Conservation (phyloP, 2,329 filamentous ascomycete genomes). For the Sporothrix globosa region DNA sequence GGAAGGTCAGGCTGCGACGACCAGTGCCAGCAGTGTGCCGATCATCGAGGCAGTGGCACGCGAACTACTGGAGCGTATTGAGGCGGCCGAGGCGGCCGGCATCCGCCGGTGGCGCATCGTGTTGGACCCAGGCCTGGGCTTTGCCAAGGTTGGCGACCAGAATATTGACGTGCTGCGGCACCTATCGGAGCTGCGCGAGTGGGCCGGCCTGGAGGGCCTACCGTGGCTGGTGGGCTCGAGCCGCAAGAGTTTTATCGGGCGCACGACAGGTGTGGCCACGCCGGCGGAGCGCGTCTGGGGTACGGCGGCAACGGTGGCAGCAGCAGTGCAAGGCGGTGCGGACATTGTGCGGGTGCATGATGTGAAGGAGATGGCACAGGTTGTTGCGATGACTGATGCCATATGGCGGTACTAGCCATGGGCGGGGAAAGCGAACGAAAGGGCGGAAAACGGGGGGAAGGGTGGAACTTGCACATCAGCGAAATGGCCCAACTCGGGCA, state of each 20-base stretch:
- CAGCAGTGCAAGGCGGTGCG: conserved; percentile 82
- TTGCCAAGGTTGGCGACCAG: conserved; percentile 81
- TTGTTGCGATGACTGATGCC: conserved; percentile 88
- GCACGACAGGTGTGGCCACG: conserved; percentile 73
- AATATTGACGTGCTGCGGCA: conserved; percentile 78
- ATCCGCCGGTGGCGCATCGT: conserved; percentile 92
- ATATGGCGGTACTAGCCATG: conserved; percentile 66
- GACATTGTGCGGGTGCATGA: conserved; percentile 95
- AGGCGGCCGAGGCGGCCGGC: conserved; percentile 76
- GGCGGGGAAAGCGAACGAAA: neutral
- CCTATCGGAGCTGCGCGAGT: conserved; percentile 65
- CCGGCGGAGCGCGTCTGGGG: conserved; percentile 76
- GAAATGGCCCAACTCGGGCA: neutral
- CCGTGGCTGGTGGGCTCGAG: conserved; percentile 91
- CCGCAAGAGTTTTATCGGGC: conserved; percentile 86
- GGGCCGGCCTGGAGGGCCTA: conserved; percentile 67
- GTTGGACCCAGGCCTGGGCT: conserved; percentile 90
- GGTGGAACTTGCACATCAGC: neutral
- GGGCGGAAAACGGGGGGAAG: neutral
- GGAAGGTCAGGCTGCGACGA: neutral
- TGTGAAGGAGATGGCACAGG: conserved; percentile 80
- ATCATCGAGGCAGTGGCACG: conserved; percentile 65
- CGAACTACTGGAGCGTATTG: conserved; percentile 72
- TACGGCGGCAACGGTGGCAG: conserved; percentile 84
- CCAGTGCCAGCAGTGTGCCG: conserved; percentile 44